These are phyloP conservation scores for Chalciporus chontae DNA, from an alignment of 768 basidiomycete species.

Conservation along the genomic window DNA sequence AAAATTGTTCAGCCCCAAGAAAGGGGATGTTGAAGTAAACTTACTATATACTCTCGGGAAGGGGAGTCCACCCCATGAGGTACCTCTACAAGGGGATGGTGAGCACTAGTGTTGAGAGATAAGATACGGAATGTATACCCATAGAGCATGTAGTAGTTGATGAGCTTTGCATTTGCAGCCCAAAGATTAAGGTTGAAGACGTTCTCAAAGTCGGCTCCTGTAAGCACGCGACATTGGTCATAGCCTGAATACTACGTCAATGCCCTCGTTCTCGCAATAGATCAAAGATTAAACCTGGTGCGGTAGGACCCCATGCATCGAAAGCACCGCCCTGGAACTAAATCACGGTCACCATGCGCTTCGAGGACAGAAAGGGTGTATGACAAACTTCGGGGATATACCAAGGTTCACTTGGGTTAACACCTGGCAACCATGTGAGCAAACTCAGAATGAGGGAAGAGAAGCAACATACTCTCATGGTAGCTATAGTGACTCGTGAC, in stretches of 20 bases:
- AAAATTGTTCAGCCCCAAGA: not conserved
- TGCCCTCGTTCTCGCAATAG: not conserved
- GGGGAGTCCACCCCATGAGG: conserved; percentile 81
- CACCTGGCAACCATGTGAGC: conserved; percentile 35
- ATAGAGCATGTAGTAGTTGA: conserved; percentile 84
- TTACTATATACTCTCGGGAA: conserved; percentile 69
- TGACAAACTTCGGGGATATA: conserved; percentile 65
- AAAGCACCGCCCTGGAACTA: conserved; percentile 75
- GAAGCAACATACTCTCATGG: conserved; percentile 38
- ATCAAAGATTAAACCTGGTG: conserved; percentile 46
- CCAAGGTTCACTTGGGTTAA: conserved; percentile 51
- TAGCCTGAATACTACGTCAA: conserved; percentile 44
- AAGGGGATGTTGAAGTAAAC: conserved; percentile 6
- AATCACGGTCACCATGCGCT: conserved; percentile 15
- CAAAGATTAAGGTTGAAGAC: conserved; percentile 78
- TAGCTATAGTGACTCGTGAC: conserved; percentile 61
- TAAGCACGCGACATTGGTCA: conserved; percentile 57
- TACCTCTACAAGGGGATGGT: conserved; percentile 49
- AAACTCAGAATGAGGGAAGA: not conserved
- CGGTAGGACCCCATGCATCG: conserved; percentile 77
- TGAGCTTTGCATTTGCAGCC: conserved; percentile 78
- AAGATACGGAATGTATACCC: conserved; percentile 41
- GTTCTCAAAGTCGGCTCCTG: conserved; percentile 69
- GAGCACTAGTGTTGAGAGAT: not conserved
- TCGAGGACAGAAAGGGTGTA: not conserved